Percentiles rank a stretch among this genome's conserved stretches.
Conservation (phyloP, 2,329 filamentous ascomycete genomes). For the Pseudopyrenochaeta lycopersici region DNA sequence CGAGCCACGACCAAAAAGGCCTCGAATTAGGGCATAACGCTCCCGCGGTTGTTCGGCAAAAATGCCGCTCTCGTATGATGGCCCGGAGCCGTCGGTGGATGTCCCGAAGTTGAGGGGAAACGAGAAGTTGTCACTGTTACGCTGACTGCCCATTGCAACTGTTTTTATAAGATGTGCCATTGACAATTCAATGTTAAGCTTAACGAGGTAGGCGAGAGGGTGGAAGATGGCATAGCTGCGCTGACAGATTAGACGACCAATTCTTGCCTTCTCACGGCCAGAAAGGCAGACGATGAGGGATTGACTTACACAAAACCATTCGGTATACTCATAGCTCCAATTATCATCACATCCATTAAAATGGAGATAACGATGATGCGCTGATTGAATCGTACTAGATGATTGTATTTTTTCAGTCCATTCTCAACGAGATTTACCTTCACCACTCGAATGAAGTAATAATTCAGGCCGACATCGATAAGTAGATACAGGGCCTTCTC, state of each 20-base stretch:
- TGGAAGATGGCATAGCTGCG: conserved; percentile 57
- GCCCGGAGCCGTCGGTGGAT: neutral
- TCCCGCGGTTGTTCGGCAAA: conserved; percentile 10
- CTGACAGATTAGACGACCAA: neutral
- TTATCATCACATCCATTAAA: conserved; percentile 46
- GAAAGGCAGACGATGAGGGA: too few relatives aligned
- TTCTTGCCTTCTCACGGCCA: too few relatives aligned
- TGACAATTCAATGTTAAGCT: conserved; percentile 52
- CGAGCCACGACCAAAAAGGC: conserved; percentile 12
- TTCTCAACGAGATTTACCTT: conserved; percentile 35
- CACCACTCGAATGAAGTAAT: conserved; percentile 37
- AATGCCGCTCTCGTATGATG: neutral
- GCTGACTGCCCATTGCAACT: conserved; percentile 21
- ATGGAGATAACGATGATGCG: conserved; percentile 36
- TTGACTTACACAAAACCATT: conserved; percentile 50
- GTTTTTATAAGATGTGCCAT: conserved; percentile 53
- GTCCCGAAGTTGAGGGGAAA: neutral
- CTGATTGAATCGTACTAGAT: conserved; percentile 36
- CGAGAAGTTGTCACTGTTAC: neutral
- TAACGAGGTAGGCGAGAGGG: conserved; percentile 57
- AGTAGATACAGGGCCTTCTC: conserved; percentile 37
- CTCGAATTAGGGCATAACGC: conserved; percentile 13
- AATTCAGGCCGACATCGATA: conserved; percentile 34
- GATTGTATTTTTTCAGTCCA: conserved; percentile 37
- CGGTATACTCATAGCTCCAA: conserved; percentile 54